A percentile compares a stretch with the other conserved stretches of the same genome.
Evolutionary conservation across 75 land plant genomes (phyloP).

Genomic region (Picea glauca): DNA sequence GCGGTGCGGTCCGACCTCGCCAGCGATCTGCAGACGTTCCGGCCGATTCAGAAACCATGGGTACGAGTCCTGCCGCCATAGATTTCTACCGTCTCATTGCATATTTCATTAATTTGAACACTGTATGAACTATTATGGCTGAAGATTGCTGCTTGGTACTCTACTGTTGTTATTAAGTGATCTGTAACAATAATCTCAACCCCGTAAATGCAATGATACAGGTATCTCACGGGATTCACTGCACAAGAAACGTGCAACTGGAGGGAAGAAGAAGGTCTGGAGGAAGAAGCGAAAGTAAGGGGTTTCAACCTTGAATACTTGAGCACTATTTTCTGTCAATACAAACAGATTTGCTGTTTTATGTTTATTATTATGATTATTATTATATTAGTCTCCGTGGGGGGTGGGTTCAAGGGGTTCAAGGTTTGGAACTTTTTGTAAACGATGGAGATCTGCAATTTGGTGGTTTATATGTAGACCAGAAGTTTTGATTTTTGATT

Average conservation of each 20-base stretch:
- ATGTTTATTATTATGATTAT: too few relatives aligned
- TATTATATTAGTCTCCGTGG: too few relatives aligned
- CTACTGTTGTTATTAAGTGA: background rate
- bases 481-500: too few relatives aligned
- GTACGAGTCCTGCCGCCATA: background rate
- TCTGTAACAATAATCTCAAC: background rate
- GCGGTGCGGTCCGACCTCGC: background rate
- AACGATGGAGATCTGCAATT: too few relatives aligned
- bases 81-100: background rate
- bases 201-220: background rate
- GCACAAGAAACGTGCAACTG: conserved; percentile 40
- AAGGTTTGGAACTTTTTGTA: too few relatives aligned
- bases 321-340: too few relatives aligned
- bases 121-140: background rate
- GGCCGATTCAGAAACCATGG: background rate
- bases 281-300: conserved; percentile 58
- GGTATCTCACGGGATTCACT: conserved; percentile 65
- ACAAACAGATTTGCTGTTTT: too few relatives aligned
- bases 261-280: conserved; percentile 42
- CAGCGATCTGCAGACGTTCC: background rate
- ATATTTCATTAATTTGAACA: background rate
- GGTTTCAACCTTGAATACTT: background rate
- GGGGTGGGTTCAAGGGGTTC: too few relatives aligned
- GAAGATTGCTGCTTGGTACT: background rate
- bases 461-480: too few relatives aligned